Conservation (phyloP, 768 basidiomycete genomes). For the Dendrothele bispora region DNA sequence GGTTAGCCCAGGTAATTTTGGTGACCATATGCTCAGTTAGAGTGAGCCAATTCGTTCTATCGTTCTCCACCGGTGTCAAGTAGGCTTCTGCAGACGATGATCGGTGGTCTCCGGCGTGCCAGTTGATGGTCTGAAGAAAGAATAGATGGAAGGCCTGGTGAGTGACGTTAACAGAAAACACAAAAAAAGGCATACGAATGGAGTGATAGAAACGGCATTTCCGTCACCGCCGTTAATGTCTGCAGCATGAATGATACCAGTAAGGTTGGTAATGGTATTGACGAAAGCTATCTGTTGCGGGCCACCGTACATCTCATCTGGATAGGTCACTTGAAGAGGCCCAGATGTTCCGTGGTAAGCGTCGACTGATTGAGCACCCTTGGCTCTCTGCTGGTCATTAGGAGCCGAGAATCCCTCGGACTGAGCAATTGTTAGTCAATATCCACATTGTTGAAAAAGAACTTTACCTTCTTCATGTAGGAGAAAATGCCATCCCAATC, state of each 20-base stretch:
- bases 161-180: not conserved
- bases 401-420: conserved; percentile 50
- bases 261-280: conserved; percentile 43
- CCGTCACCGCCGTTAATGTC: conserved; percentile 58
- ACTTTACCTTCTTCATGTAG: conserved; percentile 47
- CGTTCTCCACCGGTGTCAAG: conserved; percentile 49
- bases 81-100: conserved; percentile 57
- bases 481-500: conserved; percentile 42
- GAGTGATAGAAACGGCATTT: conserved; percentile 57
- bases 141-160: not conserved
- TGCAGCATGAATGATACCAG: conserved; percentile 45
- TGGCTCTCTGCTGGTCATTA: conserved; percentile 41
- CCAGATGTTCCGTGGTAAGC: conserved; percentile 53
- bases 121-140: conserved; percentile 39
- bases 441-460: not conserved
- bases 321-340: conserved; percentile 54
- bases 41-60: conserved; percentile 49
- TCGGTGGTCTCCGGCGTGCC: conserved; percentile 49
- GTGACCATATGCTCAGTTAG: conserved; percentile 45
- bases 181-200: conserved; percentile 33
- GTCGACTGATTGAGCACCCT: conserved; percentile 45
- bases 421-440: conserved; percentile 25
- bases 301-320: conserved; percentile 55
- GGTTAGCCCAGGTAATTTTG: conserved; percentile 39
- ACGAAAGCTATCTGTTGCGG: conserved; percentile 53